Base-by-base conservation (phyloP, 2,329 filamentous ascomycete genomes). In the Dactylonectria macrodidyma region DNA sequence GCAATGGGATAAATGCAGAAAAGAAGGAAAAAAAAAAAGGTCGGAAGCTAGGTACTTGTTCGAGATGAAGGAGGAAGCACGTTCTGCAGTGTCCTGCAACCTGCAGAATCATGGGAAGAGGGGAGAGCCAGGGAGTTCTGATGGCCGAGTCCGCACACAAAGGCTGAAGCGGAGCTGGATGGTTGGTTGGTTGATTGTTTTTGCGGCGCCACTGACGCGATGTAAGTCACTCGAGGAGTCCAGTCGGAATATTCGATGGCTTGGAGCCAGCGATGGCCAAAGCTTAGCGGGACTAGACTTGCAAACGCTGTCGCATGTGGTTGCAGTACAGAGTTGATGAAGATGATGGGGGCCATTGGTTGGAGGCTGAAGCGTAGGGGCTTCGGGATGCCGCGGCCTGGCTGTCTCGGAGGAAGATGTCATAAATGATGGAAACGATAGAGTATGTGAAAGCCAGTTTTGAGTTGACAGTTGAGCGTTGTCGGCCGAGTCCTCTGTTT, bases 171-270 rank as follows among this genome's bases (percentile, higher is more conserved):
- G 65, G 56, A 68, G 65, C 50, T 62, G 38, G 30, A 41, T 61
- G 41, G 47, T 52, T 73, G 67, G 59, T 73, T 76, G 41, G 47
- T 52, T 73, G 67, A 57, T 73, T 76, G 65, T 66, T 76, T 74
- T 73, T 76, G 61, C 67, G 72, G 73, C 74, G 72, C 63, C 66
- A 62, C 72, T 73, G 66, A 72, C 71, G 65, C 68, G 62, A 75
- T 71, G 67, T 65, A 74, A 73, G 65, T 70, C 68, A 75, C 59
- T 26, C 46, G 64, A 54, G 36, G 65, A 36, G 52, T 65, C 54
- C 60, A 69, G 44, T 63, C 66, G 59, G 58, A 19, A 30, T 52
- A 66, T 51, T 58, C 46, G 48, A 62, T 34, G 54, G 48, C 36
- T 24, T 44, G 50, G 51, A 51, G 63, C 54, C 62, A 56, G 58